These are phyloP conservation scores for Brassica hybrid DNA, from an alignment of 441 rosid genomes.

Conservation along the genomic window DNA sequence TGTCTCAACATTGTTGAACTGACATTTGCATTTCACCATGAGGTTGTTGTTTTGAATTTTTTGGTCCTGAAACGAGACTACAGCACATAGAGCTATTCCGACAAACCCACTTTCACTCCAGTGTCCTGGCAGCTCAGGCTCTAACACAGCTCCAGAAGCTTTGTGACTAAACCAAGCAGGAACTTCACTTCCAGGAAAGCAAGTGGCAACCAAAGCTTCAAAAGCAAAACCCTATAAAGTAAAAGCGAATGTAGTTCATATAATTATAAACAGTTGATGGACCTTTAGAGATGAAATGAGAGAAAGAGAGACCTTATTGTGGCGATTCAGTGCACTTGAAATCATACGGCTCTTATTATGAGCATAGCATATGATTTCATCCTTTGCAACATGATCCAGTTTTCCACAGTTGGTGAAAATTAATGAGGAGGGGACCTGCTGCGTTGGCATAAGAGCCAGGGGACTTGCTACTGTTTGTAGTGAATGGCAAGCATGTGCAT, in stretches of 20 bases:
- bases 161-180: constrained; percentile 26
- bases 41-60: neutral
- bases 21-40: constrained; percentile 9
- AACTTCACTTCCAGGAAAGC: constrained; percentile 36
- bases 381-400: constrained; percentile 15
- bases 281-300: neutral
- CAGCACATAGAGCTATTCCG: constrained; percentile 26
- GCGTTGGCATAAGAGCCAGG: neutral
- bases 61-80: constrained; percentile 12
- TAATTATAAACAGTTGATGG: neutral
- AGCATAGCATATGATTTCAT: constrained; percentile 17
- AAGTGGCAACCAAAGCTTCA: constrained; percentile 21
- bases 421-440: neutral
- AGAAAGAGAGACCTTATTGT: constrained; percentile 10
- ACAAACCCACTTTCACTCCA: constrained; percentile 14
- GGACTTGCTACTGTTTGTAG: neutral
- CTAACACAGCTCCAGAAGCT: constrained; percentile 24
- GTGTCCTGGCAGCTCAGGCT: constrained; percentile 5
- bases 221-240: constrained; percentile 6
- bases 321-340: constrained; percentile 12
- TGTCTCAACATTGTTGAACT: constrained; percentile 1
- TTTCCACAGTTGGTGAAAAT: constrained; percentile 21
- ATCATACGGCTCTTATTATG: neutral
- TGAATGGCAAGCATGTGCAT: neutral
- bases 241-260: neutral